A percentile compares a stretch with the other conserved stretches of the same genome.
Conservation (phyloP, 257 asterid species). For the Mitragyna speciosa region DNA sequence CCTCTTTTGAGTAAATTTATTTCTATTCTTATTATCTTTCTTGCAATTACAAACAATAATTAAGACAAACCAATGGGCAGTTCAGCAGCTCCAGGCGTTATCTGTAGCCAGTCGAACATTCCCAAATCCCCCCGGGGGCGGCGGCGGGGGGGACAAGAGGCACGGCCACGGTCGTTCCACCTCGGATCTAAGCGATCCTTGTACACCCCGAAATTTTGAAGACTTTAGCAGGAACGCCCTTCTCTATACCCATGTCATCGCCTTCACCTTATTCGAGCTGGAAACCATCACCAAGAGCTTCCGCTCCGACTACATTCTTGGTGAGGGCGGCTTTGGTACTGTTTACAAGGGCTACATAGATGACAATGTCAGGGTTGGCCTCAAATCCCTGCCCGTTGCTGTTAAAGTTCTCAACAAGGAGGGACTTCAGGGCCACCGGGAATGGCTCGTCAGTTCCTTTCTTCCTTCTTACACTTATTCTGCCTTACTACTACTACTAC, state of each 20-base stretch:
- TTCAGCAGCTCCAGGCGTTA: slow-evolving; percentile 65
- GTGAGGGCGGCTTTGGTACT: slow-evolving; percentile 98
- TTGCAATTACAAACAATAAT: not conserved
- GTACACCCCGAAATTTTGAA: slow-evolving; percentile 76
- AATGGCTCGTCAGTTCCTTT: slow-evolving; percentile 78
- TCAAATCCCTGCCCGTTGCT: slow-evolving; percentile 93
- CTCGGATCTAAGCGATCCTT: slow-evolving; percentile 90
- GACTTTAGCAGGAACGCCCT: slow-evolving; percentile 66
- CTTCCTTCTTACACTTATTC: not conserved
- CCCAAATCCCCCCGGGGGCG: slow-evolving; percentile 38
- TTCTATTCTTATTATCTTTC: not conserved
- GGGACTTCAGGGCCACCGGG: slow-evolving; percentile 99
- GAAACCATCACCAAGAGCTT: slow-evolving; percentile 97
- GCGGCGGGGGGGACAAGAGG: slow-evolving; percentile 49
- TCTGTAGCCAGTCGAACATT: slow-evolving; percentile 41
- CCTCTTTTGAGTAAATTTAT: too few species aligned
- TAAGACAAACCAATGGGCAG: slow-evolving; percentile 40
- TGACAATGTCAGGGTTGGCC: slow-evolving; percentile 95
- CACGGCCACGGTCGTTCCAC: slow-evolving; percentile 64
- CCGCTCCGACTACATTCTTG: slow-evolving; percentile 97
- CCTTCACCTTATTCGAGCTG: slow-evolving; percentile 90
- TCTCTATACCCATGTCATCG: slow-evolving; percentile 82
- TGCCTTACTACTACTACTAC: not conserved
- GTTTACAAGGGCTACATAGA: slow-evolving; percentile 98
- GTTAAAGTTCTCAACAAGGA: slow-evolving; percentile 98